These are phyloP conservation scores for Penicillium italicum DNA, from an alignment of 2,329 filamentous ascomycete genomes.

Conservation along the genomic window DNA sequence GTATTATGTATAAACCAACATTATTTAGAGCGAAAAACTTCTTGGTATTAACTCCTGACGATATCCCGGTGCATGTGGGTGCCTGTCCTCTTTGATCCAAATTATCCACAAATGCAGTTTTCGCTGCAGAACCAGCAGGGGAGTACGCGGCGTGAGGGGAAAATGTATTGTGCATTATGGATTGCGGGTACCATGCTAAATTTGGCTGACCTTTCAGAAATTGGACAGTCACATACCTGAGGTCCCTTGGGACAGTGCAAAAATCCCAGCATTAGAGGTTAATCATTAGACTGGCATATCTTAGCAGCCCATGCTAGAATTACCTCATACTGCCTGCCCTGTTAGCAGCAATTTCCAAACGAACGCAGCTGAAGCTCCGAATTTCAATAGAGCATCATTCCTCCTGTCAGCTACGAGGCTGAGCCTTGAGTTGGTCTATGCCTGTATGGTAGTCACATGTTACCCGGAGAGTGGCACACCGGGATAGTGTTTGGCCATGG, in stretches of 20 bases:
- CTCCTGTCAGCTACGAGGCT: slow-evolving; percentile 37
- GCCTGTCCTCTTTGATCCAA: background rate
- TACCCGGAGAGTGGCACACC: slow-evolving; percentile 42
- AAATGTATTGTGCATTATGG: background rate
- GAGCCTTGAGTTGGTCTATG: slow-evolving; percentile 39
- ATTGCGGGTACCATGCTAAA: background rate
- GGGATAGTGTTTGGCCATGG: slow-evolving; percentile 41
- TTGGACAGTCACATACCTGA: background rate
- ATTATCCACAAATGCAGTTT: background rate
- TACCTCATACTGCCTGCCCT: background rate
- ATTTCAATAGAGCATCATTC: slow-evolving; percentile 21
- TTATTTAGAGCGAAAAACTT: no score
- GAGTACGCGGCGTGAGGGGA: background rate
- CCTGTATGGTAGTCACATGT: slow-evolving; percentile 39
- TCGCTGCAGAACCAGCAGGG: background rate
- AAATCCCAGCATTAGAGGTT: no score
- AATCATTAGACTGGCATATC: background rate
- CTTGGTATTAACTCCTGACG: no score
- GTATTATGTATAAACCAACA: no score
- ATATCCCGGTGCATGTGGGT: no score
- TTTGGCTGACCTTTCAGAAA: background rate
- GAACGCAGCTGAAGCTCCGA: no score
- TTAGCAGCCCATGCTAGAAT: background rate
- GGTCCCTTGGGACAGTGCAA: background rate
- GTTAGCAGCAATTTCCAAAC: background rate